A percentile compares a stretch with the other conserved stretches of the same genome.
phyloP scores from a whole-genome alignment of 139 green algal genomes.

The Medakamo hakoo region DNA sequence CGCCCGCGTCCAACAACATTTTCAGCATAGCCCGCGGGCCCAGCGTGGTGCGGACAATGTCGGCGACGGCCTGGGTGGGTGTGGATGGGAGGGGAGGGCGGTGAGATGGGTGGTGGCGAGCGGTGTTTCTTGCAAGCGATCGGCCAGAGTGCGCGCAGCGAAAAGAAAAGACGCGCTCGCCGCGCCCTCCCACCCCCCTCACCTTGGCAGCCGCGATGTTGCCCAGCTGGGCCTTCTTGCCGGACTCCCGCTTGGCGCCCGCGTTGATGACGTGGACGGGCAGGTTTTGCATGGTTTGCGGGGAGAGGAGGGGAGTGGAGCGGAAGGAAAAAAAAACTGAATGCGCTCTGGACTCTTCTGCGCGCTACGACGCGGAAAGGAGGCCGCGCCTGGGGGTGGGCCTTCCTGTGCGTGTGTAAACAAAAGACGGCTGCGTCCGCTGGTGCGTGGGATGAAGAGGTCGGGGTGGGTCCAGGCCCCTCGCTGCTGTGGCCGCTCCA shows the following conservation, averaged over 20 bases:
- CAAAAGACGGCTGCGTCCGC: not conserved
- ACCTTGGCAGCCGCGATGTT: constrained; percentile 96
- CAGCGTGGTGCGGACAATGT: constrained; percentile 95
- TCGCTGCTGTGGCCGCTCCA: too few species aligned
- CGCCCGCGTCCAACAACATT: constrained; percentile 95
- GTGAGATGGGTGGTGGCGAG: not conserved
- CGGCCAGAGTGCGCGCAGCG: not conserved
- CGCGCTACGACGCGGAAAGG: not conserved
- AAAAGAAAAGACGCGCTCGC: too few species aligned
- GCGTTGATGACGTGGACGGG: constrained; percentile 29
- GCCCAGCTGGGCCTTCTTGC: constrained; percentile 83
- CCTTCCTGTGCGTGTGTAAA: not conserved
- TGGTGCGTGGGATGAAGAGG: not conserved
- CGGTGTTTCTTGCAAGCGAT: not conserved
- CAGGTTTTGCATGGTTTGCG: constrained; percentile 22
- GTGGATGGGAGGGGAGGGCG: not conserved
- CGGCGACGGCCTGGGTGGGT: constrained; percentile 63
- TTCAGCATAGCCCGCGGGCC: constrained; percentile 96
- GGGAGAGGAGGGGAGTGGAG: not conserved
- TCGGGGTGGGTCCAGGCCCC: constrained; percentile 2
- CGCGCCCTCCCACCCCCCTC: not conserved
- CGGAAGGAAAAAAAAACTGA: constrained; percentile 1
- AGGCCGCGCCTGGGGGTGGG: not conserved
- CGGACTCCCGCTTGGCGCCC: constrained; percentile 80
- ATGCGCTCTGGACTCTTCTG: not conserved